Base-by-base conservation (phyloP, 2,329 filamentous ascomycete genomes). In the Fusarium bulbicola region DNA sequence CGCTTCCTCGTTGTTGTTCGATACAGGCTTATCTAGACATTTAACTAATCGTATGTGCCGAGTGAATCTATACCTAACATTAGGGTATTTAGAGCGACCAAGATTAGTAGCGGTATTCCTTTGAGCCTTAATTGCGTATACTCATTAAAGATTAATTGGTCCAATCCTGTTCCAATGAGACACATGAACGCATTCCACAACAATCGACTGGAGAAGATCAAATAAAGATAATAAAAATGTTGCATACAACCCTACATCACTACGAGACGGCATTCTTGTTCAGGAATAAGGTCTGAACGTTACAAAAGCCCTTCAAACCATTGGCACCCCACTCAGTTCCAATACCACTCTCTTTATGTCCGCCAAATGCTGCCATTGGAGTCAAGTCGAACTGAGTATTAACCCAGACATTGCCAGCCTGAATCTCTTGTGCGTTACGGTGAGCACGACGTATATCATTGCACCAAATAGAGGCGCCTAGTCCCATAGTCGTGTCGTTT, bases 381-480 rank as follows among this genome's bases (percentile, higher is more conserved):
- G 76, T 68, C 3, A 79, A 68, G 76, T 90, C 89, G 72, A 89
- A 82, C 71, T 85, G 89, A 7, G 58, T 83, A 77, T 92, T 91
- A 72, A 91, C 86, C 85, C 88, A 91, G 2, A 92, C 87, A 7
- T 80, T 86, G 2, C 90, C 90, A 0, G 87, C 85, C 73, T 91
- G 86, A 14, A 92, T 80, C 14, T 84, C 83, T 0, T 88, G 89
- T 13, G 84, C 81, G 1, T 81, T 81, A 2, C 88, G 56, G 65
- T 92, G 87, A 10, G 81, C 82, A 20, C 47, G 47, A 14, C 30
- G 47, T 1, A 50, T 24, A 5, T 50, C 47, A 34, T 50, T 50
- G 11, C 84, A 86, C 82, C 89, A 92, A 0, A 92, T 85, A 0
- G 88, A 88, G 7, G 86, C 86, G 0, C 87, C 88, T 0, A 91